Evolutionary conservation across 257 asterid species (phyloP).

Genomic region (Fraxinus excelsior): DNA sequence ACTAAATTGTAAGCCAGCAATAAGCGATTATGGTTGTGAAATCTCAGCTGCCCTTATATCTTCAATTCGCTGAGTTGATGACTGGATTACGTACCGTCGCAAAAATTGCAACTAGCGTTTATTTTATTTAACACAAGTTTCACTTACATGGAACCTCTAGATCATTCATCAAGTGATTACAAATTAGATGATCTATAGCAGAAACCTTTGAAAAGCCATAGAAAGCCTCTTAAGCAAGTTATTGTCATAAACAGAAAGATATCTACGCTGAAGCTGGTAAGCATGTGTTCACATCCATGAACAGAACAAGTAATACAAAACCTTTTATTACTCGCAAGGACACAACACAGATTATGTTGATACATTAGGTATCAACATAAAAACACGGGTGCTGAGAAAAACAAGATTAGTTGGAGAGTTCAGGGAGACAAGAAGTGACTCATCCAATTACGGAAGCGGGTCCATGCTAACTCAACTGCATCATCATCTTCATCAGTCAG

Average conservation of each 20-base stretch:
- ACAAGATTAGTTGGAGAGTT: constrained; percentile 5
- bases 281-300: not conserved
- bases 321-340: not conserved
- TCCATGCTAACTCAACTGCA: constrained; percentile 85
- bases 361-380: not conserved
- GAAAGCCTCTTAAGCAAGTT: not conserved
- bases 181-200: not conserved
- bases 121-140: too few species aligned
- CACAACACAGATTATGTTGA: not conserved
- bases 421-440: constrained; percentile 56
- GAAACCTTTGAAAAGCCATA: not conserved
- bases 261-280: not conserved
- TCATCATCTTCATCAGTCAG: constrained; percentile 64
- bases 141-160: too few species aligned
- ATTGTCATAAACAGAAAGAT: not conserved
- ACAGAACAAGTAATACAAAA: not conserved
- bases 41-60: not conserved
- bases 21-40: not conserved
- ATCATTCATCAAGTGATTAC: too few species aligned
- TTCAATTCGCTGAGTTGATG: not conserved
- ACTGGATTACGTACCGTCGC: not conserved
- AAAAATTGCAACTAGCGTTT: too few species aligned
- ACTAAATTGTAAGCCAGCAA: not conserved
- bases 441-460: constrained; percentile 84
- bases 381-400: not conserved